Percentiles rank a stretch among this genome's conserved stretches.
Evolutionary conservation across 164 flowering plant species (phyloP).

Genomic region (Vitis rupestris): DNA sequence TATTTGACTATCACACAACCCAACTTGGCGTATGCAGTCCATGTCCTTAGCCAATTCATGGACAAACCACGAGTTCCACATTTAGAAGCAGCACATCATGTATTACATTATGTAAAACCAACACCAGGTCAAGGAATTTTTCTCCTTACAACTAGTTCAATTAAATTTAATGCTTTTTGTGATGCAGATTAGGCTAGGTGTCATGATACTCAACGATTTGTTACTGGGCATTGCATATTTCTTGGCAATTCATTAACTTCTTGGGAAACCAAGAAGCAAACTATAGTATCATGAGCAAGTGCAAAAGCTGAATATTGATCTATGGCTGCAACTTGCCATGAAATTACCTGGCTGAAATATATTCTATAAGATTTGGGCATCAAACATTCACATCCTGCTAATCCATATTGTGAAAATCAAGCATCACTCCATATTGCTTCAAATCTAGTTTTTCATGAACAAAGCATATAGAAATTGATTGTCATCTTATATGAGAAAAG

Average conservation of each 20-base stretch:
- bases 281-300: neutral
- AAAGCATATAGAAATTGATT: no score
- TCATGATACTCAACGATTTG: neutral
- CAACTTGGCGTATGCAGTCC: neutral
- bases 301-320: constrained; percentile 3
- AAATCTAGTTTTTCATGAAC: no score
- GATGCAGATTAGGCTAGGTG: neutral
- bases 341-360: constrained; percentile 5
- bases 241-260: neutral
- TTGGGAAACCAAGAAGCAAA: neutral
- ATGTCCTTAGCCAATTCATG: no score
- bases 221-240: neutral
- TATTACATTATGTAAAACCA: neutral
- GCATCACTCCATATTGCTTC: no score
- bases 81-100: no score
- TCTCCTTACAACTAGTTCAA: neutral
- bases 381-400: neutral
- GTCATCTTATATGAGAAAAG: no score
- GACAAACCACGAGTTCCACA: no score
- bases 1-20: constrained; percentile 9
- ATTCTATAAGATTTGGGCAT: neutral
- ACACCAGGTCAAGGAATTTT: neutral
- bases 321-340: neutral
- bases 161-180: no score
- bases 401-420: no score